Conservation (phyloP, 192 early-diverging fungal species). For the Podila minutissima region DNA sequence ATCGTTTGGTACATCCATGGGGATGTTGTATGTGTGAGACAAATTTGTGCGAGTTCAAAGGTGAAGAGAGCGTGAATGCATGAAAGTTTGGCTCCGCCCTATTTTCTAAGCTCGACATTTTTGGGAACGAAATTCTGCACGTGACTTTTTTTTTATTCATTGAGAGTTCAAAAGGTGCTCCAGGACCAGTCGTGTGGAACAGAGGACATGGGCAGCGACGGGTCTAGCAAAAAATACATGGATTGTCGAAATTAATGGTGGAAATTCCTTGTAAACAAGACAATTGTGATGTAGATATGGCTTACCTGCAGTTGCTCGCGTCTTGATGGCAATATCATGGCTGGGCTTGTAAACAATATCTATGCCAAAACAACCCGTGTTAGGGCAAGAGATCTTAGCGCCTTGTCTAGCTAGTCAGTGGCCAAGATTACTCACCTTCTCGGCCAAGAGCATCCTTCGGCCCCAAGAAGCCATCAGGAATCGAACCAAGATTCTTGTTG, state of each 20-base stretch:
- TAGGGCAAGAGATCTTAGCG: no score
- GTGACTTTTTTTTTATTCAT: no score
- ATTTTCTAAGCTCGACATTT: no score
- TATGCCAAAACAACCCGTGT: neutral
- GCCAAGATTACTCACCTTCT: neutral
- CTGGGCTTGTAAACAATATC: neutral
- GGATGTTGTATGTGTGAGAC: neutral
- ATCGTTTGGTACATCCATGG: neutral
- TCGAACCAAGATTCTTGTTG: neutral
- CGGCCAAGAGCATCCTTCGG: neutral
- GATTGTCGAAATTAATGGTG: neutral
- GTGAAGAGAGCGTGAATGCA: no score
- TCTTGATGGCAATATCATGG: neutral
- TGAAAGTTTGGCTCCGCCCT: no score
- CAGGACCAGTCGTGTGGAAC: constrained; percentile 5
- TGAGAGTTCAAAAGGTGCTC: neutral
- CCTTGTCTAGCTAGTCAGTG: no score
- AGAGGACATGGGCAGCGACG: neutral
- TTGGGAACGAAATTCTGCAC: no score
- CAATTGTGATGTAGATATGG: neutral
- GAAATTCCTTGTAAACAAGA: neutral
- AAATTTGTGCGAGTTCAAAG: no score
- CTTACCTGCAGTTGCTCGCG: neutral
- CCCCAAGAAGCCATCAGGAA: neutral
- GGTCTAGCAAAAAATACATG: neutral